Conservation (phyloP, 2,329 filamentous ascomycete genomes). For the Pseudocercospora vitis region DNA sequence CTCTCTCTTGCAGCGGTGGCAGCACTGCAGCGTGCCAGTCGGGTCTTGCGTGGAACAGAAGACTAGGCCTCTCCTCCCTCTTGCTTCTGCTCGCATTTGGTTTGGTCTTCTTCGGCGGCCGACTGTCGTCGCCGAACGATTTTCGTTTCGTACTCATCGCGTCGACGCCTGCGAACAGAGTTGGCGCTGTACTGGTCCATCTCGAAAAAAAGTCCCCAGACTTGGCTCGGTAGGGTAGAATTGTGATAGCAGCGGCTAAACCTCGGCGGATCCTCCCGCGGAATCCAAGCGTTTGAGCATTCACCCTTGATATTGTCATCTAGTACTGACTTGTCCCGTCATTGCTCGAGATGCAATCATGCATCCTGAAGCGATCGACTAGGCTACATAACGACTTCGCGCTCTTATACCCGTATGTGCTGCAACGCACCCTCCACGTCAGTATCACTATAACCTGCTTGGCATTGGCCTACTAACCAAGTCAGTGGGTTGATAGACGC, state of each 20-base stretch:
- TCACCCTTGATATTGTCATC: too few relatives aligned
- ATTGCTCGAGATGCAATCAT: background rate
- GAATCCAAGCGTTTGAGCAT: too few relatives aligned
- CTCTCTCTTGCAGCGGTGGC: constrained; percentile 51
- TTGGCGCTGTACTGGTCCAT: background rate
- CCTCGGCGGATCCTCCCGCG: too few relatives aligned
- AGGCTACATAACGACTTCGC: background rate
- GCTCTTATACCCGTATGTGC: background rate
- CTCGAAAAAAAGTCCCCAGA: constrained; percentile 5
- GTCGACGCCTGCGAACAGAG: background rate
- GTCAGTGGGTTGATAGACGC: constrained; percentile 54
- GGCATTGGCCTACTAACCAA: background rate
- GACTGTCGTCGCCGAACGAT: constrained; percentile 24
- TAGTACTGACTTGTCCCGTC: background rate
- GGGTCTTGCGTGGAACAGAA: constrained; percentile 57
- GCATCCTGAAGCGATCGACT: background rate
- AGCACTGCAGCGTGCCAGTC: constrained; percentile 67
- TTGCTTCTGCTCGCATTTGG: constrained; percentile 23
- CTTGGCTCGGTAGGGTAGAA: background rate
- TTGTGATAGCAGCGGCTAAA: too few relatives aligned
- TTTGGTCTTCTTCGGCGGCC: constrained; percentile 35
- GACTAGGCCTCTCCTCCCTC: constrained; percentile 20
- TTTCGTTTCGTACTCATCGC: constrained; percentile 42
- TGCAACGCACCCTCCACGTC: constrained; percentile 19
- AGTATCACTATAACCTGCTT: background rate